phyloP scores from a whole-genome alignment of 495 filamentous ascomycete genomes.

The Rusavskia elegans region DNA sequence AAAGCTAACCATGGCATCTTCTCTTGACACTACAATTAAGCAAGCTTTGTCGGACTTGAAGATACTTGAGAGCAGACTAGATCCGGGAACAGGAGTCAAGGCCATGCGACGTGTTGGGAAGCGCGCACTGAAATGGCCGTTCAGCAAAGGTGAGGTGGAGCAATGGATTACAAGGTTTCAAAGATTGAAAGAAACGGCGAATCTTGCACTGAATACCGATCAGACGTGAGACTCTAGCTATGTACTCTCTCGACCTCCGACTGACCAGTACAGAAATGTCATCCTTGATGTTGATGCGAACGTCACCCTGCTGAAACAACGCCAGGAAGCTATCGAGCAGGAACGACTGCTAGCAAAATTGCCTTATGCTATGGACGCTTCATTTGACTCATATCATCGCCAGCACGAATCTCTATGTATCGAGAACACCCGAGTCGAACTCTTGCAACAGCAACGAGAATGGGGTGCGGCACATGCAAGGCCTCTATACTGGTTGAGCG shows the following conservation, averaged over 20 bases:
- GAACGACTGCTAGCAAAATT: background rate
- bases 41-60: background rate
- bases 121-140: conserved; percentile 25
- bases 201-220: background rate
- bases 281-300: background rate
- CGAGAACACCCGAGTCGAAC: conserved; percentile 18
- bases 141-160: conserved; percentile 22
- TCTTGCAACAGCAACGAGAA: conserved; percentile 16
- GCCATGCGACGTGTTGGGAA: conserved; percentile 15
- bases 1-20: background rate
- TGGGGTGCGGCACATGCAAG: conserved; percentile 15
- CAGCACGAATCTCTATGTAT: conserved; percentile 18
- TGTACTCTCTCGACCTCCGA: too few relatives aligned
- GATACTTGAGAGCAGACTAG: conserved; percentile 12
- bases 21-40: background rate
- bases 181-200: background rate
- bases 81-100: conserved; percentile 13
- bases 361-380: conserved; percentile 1
- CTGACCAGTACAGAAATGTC: background rate
- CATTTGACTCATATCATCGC: conserved; percentile 14
- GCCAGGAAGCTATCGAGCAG: background rate
- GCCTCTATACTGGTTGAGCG: conserved; percentile 28
- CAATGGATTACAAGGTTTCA: conserved; percentile 1
- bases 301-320: background rate
- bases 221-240: background rate